phyloP scores from a whole-genome alignment of 345 rosid species.

The Pistacia vera region DNA sequence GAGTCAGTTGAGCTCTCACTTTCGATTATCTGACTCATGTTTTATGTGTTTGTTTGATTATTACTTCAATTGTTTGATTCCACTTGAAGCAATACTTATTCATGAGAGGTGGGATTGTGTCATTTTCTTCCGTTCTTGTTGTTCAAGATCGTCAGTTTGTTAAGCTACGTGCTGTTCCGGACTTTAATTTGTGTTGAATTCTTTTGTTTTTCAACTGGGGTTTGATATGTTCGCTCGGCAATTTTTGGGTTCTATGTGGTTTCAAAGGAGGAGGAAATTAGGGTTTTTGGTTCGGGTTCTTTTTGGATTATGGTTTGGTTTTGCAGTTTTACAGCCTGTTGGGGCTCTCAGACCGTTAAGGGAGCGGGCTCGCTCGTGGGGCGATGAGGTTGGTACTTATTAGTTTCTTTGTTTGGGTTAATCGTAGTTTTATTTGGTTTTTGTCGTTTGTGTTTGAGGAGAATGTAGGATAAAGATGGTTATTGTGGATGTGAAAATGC shows the following conservation, averaged over 20 bases:
- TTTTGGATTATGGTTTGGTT: slow-evolving; percentile 58
- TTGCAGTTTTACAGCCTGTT: slow-evolving; percentile 50
- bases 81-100: slow-evolving; percentile 62
- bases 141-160: slow-evolving; percentile 14
- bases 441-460: slow-evolving; percentile 8
- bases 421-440: slow-evolving; percentile 14
- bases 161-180: slow-evolving; percentile 11
- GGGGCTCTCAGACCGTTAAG: slow-evolving; percentile 78
- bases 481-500: slow-evolving; percentile 13
- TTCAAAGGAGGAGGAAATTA: slow-evolving; percentile 27
- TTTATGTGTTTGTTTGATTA: slow-evolving; percentile 23
- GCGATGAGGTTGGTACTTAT: slow-evolving; percentile 74
- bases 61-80: slow-evolving; percentile 57
- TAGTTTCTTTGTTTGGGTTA: slow-evolving; percentile 3
- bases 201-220: slow-evolving; percentile 6
- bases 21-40: slow-evolving; percentile 46
- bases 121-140: slow-evolving; percentile 20
- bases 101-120: slow-evolving; percentile 35
- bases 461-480: neutral
- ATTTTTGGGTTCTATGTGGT: slow-evolving; percentile 33
- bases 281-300: slow-evolving; percentile 44
- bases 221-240: slow-evolving; percentile 44
- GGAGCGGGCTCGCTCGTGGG: slow-evolving; percentile 88
- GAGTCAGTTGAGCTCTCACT: slow-evolving; percentile 78
- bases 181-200: slow-evolving; percentile 28